phyloP scores from a whole-genome alignment of 768 basidiomycete genomes.

The Fomitopsis serialis region DNA sequence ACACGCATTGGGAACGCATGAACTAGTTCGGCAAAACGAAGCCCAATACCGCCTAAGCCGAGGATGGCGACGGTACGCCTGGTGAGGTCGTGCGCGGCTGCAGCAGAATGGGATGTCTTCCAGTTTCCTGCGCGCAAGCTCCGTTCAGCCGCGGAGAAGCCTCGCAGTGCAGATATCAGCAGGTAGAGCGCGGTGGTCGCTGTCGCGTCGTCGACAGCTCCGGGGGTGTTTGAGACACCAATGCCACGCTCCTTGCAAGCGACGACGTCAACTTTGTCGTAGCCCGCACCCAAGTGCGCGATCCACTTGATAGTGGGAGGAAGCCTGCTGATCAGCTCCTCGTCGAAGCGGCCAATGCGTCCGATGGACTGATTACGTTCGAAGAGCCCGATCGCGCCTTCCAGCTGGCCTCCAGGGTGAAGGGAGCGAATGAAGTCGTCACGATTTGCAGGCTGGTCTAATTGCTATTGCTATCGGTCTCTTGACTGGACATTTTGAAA shows the following conservation, averaged over 20 bases:
- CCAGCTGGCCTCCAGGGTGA: constrained; percentile 65
- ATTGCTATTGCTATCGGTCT: constrained; percentile 6
- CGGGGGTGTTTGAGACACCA: constrained; percentile 81
- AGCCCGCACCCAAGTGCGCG: constrained; percentile 89
- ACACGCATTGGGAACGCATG: constrained; percentile 87
- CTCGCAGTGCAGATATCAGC: constrained; percentile 69
- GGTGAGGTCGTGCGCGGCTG: constrained; percentile 55
- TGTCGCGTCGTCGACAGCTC: constrained; percentile 86
- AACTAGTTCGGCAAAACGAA: constrained; percentile 62
- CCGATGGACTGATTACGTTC: constrained; percentile 63
- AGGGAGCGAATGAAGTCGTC: constrained; percentile 65
- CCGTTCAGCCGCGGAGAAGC: constrained; percentile 61
- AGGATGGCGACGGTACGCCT: constrained; percentile 68
- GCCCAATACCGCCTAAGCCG: constrained; percentile 76
- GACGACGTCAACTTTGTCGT: constrained; percentile 79
- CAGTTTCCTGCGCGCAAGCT: constrained; percentile 51
- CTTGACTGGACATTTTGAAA: no score
- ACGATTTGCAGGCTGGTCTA: constrained; percentile 26
- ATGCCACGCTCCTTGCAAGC: constrained; percentile 73
- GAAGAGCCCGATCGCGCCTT: constrained; percentile 72
- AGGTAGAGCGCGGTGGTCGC: constrained; percentile 87
- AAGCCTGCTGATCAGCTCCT: constrained; percentile 65
- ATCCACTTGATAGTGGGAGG: constrained; percentile 74
- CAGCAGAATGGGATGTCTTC: constrained; percentile 48
- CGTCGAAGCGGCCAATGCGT: constrained; percentile 75